Percentiles rank a stretch among this genome's conserved stretches.
Evolutionary conservation across 163 green algal genomes (phyloP).

Genomic region (Scenedesmus sp.): DNA sequence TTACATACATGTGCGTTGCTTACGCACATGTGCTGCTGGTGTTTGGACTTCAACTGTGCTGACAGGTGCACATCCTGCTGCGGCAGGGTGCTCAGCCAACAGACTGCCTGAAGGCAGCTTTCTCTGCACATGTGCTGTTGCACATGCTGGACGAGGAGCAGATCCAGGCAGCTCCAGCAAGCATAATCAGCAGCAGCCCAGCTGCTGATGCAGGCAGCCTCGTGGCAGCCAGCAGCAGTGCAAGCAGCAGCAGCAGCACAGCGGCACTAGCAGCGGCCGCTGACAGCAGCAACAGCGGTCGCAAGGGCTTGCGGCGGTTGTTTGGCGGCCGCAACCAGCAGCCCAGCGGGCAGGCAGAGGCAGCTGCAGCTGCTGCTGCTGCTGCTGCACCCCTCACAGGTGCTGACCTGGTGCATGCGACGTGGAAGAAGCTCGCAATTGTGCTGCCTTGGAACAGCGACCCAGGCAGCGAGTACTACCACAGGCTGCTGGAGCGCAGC

Average conservation of each 20-base stretch:
- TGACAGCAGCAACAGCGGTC: background rate
- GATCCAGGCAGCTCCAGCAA: background rate
- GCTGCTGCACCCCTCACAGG: background rate
- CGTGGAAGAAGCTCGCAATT: conserved; percentile 20
- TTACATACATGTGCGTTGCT: background rate
- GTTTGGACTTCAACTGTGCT: background rate
- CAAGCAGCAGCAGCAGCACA: conserved; percentile 5
- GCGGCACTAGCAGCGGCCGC: background rate
- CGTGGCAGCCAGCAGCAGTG: conserved; percentile 14
- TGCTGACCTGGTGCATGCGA: background rate
- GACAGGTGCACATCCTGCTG: conserved; percentile 80
- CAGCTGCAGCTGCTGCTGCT: background rate
- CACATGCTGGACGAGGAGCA: conserved; percentile 70
- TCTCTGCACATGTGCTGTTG: conserved; percentile 79
- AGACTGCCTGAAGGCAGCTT: conserved; percentile 72
- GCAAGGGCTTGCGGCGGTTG: conserved; percentile 1
- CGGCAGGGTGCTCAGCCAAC: conserved; percentile 63
- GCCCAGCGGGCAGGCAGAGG: background rate
- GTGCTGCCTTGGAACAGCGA: conserved; percentile 15
- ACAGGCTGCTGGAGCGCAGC: conserved; percentile 48
- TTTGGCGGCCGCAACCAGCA: background rate
- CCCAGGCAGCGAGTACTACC: conserved; percentile 22
- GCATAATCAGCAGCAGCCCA: background rate
- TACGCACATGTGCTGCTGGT: conserved; percentile 5
- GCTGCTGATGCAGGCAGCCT: background rate